Evolutionary conservation across 75 land plant genomes (phyloP).

Genomic region (Pinus tabuliformis): DNA sequence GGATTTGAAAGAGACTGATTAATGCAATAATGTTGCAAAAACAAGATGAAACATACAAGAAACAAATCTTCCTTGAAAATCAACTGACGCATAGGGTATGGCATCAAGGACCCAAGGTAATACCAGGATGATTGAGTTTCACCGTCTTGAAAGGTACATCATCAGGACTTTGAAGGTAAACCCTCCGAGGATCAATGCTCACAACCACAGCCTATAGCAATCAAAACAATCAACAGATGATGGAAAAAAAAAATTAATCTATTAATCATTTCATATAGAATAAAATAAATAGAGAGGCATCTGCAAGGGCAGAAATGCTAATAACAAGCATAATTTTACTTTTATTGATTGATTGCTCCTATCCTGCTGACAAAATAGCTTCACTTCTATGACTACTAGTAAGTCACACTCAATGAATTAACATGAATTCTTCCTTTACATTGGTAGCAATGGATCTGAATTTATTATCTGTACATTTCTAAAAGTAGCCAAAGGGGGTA

Average conservation of each 20-base stretch:
- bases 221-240: background rate
- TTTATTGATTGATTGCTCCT: background rate
- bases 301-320: background rate
- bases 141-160: constrained; percentile 75
- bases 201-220: constrained; percentile 90
- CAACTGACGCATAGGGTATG: background rate
- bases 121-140: constrained; percentile 67
- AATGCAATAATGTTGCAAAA: background rate
- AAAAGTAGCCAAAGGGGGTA: background rate
- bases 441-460: too few species aligned
- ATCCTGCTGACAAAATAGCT: background rate
- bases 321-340: background rate
- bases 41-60: background rate
- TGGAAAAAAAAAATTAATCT: background rate
- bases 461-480: background rate
- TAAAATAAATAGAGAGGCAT: background rate
- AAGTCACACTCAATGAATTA: background rate
- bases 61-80: background rate
- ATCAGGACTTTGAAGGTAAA: constrained; percentile 66
- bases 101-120: background rate
- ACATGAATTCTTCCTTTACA: background rate
- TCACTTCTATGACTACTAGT: background rate
- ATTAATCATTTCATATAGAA: background rate
- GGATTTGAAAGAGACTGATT: background rate
- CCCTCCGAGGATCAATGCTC: constrained; percentile 96